Percentiles rank a stretch among this genome's conserved stretches.
phyloP scores from a whole-genome alignment of 2,329 filamentous ascomycete species.

The Mycosphaerella arachidis region DNA sequence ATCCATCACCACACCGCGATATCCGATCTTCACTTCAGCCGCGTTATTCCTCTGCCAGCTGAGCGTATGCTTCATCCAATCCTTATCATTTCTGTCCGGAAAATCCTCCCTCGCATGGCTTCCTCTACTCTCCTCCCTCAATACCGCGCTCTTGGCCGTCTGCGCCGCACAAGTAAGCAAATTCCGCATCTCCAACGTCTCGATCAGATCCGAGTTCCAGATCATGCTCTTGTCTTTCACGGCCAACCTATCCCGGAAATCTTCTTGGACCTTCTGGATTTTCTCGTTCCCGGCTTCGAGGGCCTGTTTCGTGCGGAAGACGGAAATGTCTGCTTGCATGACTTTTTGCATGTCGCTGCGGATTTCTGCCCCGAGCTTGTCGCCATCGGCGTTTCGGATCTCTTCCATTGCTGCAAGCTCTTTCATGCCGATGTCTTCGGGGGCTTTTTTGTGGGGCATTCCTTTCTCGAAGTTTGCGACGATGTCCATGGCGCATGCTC shows the following conservation, averaged over 20 bases:
- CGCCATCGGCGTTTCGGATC: slow-evolving; percentile 37
- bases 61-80: slow-evolving; percentile 47
- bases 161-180: slow-evolving; percentile 45
- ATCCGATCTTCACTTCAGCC: slow-evolving; percentile 40
- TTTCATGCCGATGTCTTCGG: slow-evolving; percentile 31
- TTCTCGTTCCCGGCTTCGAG: slow-evolving; percentile 33
- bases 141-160: slow-evolving; percentile 43
- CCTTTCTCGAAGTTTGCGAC: slow-evolving; percentile 38
- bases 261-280: slow-evolving; percentile 35
- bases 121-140: slow-evolving; percentile 43
- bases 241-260: slow-evolving; percentile 35
- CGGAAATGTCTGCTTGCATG: slow-evolving; percentile 45
- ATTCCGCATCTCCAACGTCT: slow-evolving; percentile 47
- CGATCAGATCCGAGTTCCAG: slow-evolving; percentile 49
- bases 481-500: slow-evolving; percentile 43
- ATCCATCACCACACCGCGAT: slow-evolving; percentile 39
- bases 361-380: slow-evolving; percentile 36
- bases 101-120: slow-evolving; percentile 48
- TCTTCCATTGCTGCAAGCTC: slow-evolving; percentile 31
- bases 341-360: slow-evolving; percentile 43
- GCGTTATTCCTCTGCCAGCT: slow-evolving; percentile 42
- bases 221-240: slow-evolving; percentile 44
- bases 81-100: slow-evolving; percentile 38
- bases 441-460: slow-evolving; percentile 32
- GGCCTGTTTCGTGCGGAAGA: slow-evolving; percentile 42